Base-by-base conservation (phyloP, 805 yeast genomes). In the Yarrowia sp. region DNA sequence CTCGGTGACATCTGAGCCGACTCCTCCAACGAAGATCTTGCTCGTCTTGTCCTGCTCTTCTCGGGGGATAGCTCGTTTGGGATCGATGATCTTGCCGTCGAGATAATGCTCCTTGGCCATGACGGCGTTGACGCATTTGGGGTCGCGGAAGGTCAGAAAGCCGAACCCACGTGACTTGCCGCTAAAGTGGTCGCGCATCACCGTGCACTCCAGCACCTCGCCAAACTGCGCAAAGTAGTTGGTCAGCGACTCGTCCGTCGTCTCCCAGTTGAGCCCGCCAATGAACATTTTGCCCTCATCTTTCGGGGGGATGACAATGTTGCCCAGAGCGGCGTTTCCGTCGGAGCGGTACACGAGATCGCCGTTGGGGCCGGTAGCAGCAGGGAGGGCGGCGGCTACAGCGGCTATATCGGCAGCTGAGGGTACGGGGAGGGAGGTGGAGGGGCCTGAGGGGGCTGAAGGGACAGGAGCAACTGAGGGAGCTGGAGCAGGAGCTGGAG, bases 181-280 rank as follows among this genome's bases (percentile, higher is more conserved):
- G 9, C 95, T 90, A 55, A 83, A 81, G 49, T 85, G 83, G 76
- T 94, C 98, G 74, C 95, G 89, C 98, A 95, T 94, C 70, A 94
- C 94, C 46, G 94, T 91, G 74, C 90, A 86, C 72, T 93, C 98
- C 49, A 86, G 76, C 67, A 94, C 93, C 71, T 89, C 94, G 73
- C 99, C 99, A 76, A 85, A 94, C 77, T 93, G 88, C 58, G 88
- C 81, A 76, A 94, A 94, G 77, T 94, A 94, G 67, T 86, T 88
- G 72, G 84, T 87, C 79, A 94, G 80, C 40, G 89, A 86, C 70
- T 92, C 96, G 75, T 94, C 98, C 14, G 93, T 88, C 15, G 99
- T 94, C 76, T 94, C 98, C 98, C 98, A 94, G 75, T 94, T 95
- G 73, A 94, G 86, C 63, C 99, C 99, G 71, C 99, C 99, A 77